phyloP scores from a whole-genome alignment of 441 rosid genomes.

The Gossypium davidsonii region DNA sequence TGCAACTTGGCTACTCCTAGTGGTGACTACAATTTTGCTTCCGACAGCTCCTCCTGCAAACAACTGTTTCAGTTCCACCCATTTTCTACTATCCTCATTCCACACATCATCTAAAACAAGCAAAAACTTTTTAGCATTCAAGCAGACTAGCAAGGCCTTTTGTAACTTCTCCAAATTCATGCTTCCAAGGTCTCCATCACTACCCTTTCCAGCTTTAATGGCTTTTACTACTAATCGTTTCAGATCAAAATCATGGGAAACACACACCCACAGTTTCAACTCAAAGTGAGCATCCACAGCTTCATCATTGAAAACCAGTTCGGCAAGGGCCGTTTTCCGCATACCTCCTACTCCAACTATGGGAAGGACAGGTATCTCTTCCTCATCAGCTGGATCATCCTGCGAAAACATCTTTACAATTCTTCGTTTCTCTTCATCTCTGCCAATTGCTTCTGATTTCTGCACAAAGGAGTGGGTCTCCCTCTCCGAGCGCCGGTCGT shows the following conservation, averaged over 20 bases:
- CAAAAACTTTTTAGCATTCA: neutral
- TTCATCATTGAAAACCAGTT: neutral
- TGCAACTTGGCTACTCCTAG: neutral
- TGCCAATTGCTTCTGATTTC: neutral
- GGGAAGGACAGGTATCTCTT: neutral
- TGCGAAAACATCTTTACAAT: neutral
- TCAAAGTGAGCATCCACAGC: neutral
- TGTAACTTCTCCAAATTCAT: neutral
- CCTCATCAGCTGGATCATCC: neutral
- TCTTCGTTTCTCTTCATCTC: neutral
- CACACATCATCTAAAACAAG: neutral
- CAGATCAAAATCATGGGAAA: conserved; percentile 4
- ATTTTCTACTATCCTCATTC: neutral
- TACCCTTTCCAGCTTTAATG: neutral
- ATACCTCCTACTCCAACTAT: neutral
- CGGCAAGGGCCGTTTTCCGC: neutral
- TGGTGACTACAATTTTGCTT: neutral
- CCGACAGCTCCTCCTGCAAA: neutral
- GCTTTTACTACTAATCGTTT: neutral
- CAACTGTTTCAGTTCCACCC: neutral
- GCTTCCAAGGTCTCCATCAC: neutral
- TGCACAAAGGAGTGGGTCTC: neutral
- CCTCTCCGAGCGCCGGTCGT: neutral
- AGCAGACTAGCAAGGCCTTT: neutral
- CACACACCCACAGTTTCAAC: neutral